These are phyloP conservation scores for Cadophora luteo-olivacea DNA, from an alignment of 2,329 filamentous ascomycete genomes.

Conservation along the genomic window DNA sequence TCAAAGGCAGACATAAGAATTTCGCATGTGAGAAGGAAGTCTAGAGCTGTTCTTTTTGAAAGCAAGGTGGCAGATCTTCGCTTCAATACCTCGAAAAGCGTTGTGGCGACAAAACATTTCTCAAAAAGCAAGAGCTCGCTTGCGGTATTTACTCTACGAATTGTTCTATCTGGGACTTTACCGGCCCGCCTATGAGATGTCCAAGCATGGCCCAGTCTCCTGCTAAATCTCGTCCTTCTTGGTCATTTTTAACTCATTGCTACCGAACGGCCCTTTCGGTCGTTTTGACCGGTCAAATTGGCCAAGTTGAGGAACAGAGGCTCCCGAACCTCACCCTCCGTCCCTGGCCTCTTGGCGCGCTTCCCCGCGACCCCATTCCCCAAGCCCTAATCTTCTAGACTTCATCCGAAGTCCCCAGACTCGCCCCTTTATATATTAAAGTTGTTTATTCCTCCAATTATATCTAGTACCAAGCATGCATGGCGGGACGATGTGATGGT, in stretches of 20 bases:
- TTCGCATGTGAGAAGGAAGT: neutral
- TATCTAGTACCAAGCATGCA: conserved; percentile 7
- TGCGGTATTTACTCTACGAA: neutral
- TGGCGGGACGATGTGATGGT: conserved; percentile 14
- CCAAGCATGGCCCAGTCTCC: neutral
- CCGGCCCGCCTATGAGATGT: neutral
- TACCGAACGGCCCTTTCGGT: neutral
- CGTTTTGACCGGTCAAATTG: neutral
- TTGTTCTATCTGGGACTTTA: neutral
- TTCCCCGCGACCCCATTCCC: neutral
- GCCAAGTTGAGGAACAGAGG: conserved; percentile 3
- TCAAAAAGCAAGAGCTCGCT: neutral
- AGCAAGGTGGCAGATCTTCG: too few relatives aligned
- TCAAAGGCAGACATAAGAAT: neutral
- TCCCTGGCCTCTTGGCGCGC: neutral
- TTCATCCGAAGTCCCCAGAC: neutral
- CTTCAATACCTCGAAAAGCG: too few relatives aligned
- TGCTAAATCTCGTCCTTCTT: neutral
- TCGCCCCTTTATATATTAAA: conserved; percentile 3
- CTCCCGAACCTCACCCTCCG: neutral
- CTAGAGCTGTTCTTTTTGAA: too few relatives aligned
- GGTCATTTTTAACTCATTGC: neutral
- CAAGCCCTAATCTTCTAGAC: conserved; percentile 13
- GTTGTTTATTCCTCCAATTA: conserved; percentile 5
- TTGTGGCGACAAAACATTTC: too few relatives aligned